Conservation (phyloP, 352 stramenopile species). For the Globisporangium paddicum region DNA sequence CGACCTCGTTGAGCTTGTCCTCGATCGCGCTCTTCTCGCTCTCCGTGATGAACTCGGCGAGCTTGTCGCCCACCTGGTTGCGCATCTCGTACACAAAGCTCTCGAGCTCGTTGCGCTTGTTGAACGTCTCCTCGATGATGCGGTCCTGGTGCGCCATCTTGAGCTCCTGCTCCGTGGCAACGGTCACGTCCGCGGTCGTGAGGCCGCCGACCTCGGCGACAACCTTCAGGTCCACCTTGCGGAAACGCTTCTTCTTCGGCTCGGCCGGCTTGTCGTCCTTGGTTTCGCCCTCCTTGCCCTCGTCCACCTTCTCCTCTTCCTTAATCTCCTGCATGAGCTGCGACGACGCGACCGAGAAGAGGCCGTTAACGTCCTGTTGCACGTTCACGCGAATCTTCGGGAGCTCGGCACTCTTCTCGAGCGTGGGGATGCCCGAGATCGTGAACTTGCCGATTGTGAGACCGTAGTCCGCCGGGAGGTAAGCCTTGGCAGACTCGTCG, state of each 20-base stretch:
- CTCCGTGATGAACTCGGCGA: conserved; percentile 86
- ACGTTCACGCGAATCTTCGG: conserved; percentile 96
- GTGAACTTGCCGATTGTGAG: conserved; percentile 91
- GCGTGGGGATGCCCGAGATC: conserved; percentile 84
- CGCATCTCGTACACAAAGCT: conserved; percentile 99
- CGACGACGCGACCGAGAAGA: conserved; percentile 93
- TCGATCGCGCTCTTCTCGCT: conserved; percentile 88
- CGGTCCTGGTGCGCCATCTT: conserved; percentile 95
- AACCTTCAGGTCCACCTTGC: conserved; percentile 84
- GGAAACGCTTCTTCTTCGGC: conserved; percentile 95
- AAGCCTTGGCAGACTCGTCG: conserved; percentile 71
- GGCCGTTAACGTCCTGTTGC: conserved; percentile 96
- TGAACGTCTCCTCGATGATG: conserved; percentile 95
- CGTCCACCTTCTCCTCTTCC: conserved; percentile 78
- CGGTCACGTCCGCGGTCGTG: conserved; percentile 44
- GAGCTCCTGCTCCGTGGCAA: conserved; percentile 89
- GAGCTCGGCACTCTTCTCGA: conserved; percentile 70
- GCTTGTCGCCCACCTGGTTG: conserved; percentile 90
- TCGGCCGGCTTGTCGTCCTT: conserved; percentile 77
- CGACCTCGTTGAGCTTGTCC: conserved; percentile 85
- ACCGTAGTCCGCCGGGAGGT: conserved; percentile 62
- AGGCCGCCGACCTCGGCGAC: conserved; percentile 59
- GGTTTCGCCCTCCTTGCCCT: conserved; percentile 53
- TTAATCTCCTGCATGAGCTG: conserved; percentile 97
- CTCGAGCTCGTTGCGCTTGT: conserved; percentile 99